A percentile compares a stretch with the other conserved stretches of the same genome.
Evolutionary conservation across 192 early-diverging fungal genomes (phyloP).

Genomic region (Coemansia sp.): DNA sequence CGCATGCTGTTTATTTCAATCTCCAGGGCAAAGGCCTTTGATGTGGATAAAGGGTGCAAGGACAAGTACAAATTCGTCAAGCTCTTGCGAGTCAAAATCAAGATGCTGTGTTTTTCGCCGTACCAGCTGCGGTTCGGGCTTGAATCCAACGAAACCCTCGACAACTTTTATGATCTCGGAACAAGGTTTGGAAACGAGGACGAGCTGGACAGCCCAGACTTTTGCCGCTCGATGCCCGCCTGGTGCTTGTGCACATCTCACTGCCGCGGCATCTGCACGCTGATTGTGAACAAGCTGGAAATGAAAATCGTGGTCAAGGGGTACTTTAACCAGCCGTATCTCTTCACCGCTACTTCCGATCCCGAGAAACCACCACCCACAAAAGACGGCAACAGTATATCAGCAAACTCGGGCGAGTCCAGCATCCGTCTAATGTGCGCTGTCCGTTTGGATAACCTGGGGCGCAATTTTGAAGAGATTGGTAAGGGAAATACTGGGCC

Average conservation of each 20-base stretch:
- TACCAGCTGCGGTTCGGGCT: constrained; percentile 11
- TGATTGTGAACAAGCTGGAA: constrained; percentile 26
- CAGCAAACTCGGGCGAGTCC: too few relatives aligned
- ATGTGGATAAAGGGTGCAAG: too few relatives aligned
- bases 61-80: too few relatives aligned
- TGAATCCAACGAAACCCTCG: neutral
- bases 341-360: constrained; percentile 11
- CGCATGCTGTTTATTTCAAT: constrained; percentile 4
- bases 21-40: neutral
- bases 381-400: too few relatives aligned
- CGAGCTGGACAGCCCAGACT: neutral
- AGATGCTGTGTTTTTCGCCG: constrained; percentile 15
- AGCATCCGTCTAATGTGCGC: too few relatives aligned
- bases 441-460: too few relatives aligned
- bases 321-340: constrained; percentile 11
- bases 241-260: constrained; percentile 27
- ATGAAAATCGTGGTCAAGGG: constrained; percentile 6
- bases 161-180: neutral
- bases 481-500: too few relatives aligned
- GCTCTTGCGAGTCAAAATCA: neutral
- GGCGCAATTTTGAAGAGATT: too few relatives aligned
- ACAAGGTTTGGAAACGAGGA: neutral
- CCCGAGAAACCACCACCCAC: too few relatives aligned
- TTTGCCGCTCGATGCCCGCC: constrained; percentile 19
- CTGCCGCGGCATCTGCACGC: constrained; percentile 35